Conservation (phyloP, 352 stramenopile genomes). For the Globisporangium recalcitrans region DNA sequence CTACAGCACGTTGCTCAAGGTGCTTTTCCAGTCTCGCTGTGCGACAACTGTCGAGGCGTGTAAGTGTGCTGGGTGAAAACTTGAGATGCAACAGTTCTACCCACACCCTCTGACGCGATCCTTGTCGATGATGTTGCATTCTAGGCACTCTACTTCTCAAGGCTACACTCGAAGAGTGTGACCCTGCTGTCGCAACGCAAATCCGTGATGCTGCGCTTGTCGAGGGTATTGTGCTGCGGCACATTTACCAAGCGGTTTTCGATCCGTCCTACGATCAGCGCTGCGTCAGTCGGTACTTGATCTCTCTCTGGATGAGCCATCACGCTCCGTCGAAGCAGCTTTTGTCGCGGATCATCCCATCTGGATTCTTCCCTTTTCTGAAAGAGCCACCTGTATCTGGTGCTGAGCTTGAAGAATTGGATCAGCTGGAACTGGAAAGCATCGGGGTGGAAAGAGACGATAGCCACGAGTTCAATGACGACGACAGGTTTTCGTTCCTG, state of each 20-base stretch:
- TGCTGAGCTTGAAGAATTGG: conserved; percentile 80
- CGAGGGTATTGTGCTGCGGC: conserved; percentile 89
- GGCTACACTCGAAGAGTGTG: conserved; percentile 85
- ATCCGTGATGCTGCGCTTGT: conserved; percentile 92
- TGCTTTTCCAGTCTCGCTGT: conserved; percentile 87
- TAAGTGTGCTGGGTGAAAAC: conserved; percentile 21
- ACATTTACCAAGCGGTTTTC: conserved; percentile 93
- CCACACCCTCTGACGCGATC: background rate
- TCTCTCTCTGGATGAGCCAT: conserved; percentile 93
- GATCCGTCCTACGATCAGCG: conserved; percentile 89
- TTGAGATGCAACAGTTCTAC: background rate
- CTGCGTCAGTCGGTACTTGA: conserved; percentile 92
- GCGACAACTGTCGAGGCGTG: conserved; percentile 82
- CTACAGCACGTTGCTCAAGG: conserved; percentile 79
- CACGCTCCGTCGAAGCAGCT: conserved; percentile 86
- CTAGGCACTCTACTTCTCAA: conserved; percentile 90
- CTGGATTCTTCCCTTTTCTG: conserved; percentile 85
- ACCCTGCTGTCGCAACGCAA: conserved; percentile 60
- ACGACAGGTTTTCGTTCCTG: conserved; percentile 30
- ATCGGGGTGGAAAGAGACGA: conserved; percentile 42
- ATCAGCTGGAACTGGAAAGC: conserved; percentile 75
- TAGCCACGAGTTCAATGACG: conserved; percentile 25
- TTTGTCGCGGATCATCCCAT: conserved; percentile 86
- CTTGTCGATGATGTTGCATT: conserved; percentile 22
- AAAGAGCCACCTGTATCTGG: conserved; percentile 78